Evolutionary conservation across 148 eudicot genomes (phyloP).

Genomic region (Vaccinium darrowii): DNA sequence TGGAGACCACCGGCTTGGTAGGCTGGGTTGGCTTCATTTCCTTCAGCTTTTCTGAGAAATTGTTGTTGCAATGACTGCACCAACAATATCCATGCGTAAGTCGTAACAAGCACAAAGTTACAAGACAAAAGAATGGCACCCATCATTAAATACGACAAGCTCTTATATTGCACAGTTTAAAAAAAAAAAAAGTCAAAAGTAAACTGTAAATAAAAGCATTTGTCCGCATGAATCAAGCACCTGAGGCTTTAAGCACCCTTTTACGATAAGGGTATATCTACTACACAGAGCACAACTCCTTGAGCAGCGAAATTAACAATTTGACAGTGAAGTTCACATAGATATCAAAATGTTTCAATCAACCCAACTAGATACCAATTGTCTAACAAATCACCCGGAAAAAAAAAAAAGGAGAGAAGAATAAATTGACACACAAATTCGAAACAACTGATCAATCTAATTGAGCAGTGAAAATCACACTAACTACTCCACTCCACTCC

Average conservation of each 20-base stretch:
- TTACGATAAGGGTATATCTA: neutral
- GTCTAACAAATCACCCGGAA: neutral
- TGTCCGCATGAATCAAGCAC: neutral
- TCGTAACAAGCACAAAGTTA: neutral
- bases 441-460: neutral
- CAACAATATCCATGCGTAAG: conserved; percentile 13
- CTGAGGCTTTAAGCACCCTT: neutral
- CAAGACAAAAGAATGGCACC: neutral
- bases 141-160: neutral
- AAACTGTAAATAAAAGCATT: neutral
- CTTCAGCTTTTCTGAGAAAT: conserved; percentile 64
- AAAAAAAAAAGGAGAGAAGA: neutral
- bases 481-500: neutral
- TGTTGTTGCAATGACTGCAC: conserved; percentile 75
- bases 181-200: neutral
- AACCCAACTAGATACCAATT: neutral
- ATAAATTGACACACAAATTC: neutral
- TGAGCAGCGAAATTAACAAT: neutral
- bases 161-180: neutral
- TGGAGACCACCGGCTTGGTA: conserved; percentile 62
- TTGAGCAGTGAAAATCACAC: neutral
- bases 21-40: conserved; percentile 61
- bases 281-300: neutral
- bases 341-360: neutral
- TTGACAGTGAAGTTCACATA: neutral